These are phyloP conservation scores for Rugonectria rugulosa DNA, from an alignment of 2,329 filamentous ascomycete genomes.

Conservation along the genomic window DNA sequence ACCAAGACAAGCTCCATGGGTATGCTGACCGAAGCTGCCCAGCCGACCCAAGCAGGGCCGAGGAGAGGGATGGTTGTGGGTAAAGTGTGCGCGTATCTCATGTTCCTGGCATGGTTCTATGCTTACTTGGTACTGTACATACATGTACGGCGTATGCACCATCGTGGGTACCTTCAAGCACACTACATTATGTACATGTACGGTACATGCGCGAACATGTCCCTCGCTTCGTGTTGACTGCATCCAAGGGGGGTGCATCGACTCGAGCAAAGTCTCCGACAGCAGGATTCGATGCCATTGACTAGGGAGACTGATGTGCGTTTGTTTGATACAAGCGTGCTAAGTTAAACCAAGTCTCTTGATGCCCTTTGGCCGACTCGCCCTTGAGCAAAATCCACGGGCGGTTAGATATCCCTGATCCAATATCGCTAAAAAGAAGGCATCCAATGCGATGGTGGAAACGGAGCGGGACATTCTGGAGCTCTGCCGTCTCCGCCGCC, in stretches of 20 bases:
- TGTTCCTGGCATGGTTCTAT: too few species aligned
- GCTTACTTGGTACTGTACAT: too few species aligned
- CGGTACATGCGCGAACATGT: too few species aligned
- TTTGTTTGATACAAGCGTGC: constrained; percentile 23
- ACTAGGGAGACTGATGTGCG: constrained; percentile 16
- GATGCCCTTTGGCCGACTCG: too few species aligned
- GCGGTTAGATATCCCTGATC: constrained; percentile 25
- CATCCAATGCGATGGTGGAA: not conserved
- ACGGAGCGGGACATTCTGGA: not conserved
- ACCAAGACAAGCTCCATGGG: too few species aligned
- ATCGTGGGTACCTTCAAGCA: too few species aligned
- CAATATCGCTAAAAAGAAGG: constrained; percentile 14
- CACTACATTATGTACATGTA: too few species aligned
- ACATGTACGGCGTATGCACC: too few species aligned
- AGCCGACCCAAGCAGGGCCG: too few species aligned
- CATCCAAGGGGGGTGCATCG: constrained; percentile 18
- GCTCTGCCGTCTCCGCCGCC: not conserved
- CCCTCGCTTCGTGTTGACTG: too few species aligned
- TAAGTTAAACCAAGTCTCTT: constrained; percentile 38
- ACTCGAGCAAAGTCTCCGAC: constrained; percentile 29
- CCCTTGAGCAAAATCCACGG: constrained; percentile 24
- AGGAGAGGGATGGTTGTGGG: not conserved
- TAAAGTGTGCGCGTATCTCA: too few species aligned
- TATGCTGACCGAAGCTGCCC: too few species aligned
- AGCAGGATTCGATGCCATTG: constrained; percentile 10